A percentile compares a stretch with the other conserved stretches of the same genome.
phyloP scores from a whole-genome alignment of 2,329 filamentous ascomycete species.

The Botrytis paeoniae region DNA sequence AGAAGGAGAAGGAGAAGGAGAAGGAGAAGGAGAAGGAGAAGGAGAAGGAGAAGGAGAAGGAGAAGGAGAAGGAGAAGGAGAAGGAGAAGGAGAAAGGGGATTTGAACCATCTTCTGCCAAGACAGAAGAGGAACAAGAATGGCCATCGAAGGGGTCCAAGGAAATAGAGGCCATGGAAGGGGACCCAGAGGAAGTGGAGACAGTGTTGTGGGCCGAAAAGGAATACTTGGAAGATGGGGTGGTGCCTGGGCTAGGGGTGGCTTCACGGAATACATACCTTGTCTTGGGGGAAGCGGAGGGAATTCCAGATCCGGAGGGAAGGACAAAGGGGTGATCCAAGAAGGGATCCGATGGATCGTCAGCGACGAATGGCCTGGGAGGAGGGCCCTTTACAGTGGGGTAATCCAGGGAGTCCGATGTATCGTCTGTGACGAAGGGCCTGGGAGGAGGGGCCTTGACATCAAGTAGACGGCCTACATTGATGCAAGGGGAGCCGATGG shows the following conservation, averaged over 20 bases:
- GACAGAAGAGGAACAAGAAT: neutral
- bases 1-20: too few relatives aligned
- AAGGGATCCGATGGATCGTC: neutral
- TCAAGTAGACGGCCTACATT: neutral
- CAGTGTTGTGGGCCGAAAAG: neutral
- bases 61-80: too few relatives aligned
- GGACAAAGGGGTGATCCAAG: neutral
- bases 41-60: neutral
- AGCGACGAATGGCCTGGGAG: neutral
- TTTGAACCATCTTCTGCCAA: neutral
- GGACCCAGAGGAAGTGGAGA: neutral
- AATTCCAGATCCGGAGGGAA: neutral
- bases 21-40: too few relatives aligned
- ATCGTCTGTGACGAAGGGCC: neutral
- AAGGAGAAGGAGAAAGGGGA: neutral
- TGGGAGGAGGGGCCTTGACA: neutral
- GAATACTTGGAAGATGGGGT: neutral
- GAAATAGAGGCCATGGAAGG: neutral
- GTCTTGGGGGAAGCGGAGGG: neutral
- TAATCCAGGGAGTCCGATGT: neutral
- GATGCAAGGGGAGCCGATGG: neutral
- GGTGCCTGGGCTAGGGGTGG: neutral
- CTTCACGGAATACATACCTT: neutral
- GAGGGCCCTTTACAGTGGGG: neutral
- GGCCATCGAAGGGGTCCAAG: neutral